phyloP scores from a whole-genome alignment of 352 stramenopile genomes.

The Pythium scleroteichum region DNA sequence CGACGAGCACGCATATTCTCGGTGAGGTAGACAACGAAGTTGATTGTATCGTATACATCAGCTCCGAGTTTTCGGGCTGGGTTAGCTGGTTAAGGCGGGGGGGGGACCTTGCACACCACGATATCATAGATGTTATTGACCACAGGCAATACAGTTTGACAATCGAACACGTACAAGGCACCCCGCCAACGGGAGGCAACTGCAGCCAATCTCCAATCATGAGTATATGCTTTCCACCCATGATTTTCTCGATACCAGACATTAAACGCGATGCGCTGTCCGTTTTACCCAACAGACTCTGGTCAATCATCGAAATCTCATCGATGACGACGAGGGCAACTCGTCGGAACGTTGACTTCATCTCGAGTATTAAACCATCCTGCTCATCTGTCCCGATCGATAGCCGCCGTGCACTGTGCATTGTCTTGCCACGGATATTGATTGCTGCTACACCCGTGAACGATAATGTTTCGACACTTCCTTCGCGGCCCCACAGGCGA shows the following conservation, averaged over 20 bases:
- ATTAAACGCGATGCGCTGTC: slow-evolving; percentile 2
- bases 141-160: too few species aligned
- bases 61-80: too few species aligned
- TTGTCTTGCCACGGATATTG: slow-evolving; percentile 25
- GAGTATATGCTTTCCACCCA: slow-evolving; percentile 30
- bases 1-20: slow-evolving; percentile 7
- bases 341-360: slow-evolving; percentile 10
- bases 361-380: not conserved
- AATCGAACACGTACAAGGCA: slow-evolving; percentile 18
- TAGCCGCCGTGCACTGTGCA: slow-evolving; percentile 27
- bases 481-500: not conserved
- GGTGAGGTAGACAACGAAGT: slow-evolving; percentile 3
- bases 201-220: slow-evolving; percentile 30
- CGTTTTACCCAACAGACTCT: slow-evolving; percentile 22
- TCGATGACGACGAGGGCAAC: slow-evolving; percentile 28
- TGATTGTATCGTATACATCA: slow-evolving; percentile 18
- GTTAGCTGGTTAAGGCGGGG: too few species aligned
- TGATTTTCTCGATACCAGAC: slow-evolving; percentile 12
- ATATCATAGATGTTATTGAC: too few species aligned
- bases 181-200: slow-evolving; percentile 16
- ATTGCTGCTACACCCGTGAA: slow-evolving; percentile 18
- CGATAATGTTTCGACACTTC: slow-evolving; percentile 16
- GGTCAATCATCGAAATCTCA: slow-evolving; percentile 32
- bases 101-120: too few species aligned
- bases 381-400: not conserved